These are phyloP conservation scores for Penicillium ucsense DNA, from an alignment of 495 filamentous ascomycete genomes.

Conservation along the genomic window DNA sequence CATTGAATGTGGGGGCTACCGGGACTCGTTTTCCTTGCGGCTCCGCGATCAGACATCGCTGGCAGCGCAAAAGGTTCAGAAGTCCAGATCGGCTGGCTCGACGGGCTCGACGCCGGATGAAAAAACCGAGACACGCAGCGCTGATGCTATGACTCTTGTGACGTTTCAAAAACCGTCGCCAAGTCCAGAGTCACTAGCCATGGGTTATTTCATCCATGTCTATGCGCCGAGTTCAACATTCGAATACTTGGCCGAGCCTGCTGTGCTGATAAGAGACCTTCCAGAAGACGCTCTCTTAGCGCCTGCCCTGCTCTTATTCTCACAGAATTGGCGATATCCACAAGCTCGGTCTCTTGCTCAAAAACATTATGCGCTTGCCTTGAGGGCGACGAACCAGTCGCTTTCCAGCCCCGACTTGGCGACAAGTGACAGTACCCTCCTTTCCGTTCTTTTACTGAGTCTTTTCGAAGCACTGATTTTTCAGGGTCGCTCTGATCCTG, in stretches of 20 bases:
- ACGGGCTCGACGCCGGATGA: too few relatives aligned
- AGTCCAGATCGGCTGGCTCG: neutral
- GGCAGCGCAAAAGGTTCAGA: neutral
- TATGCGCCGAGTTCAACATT: neutral
- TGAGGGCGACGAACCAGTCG: neutral
- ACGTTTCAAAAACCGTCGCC: neutral
- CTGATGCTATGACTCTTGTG: too few relatives aligned
- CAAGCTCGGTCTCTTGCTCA: neutral
- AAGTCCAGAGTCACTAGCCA: neutral
- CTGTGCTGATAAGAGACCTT: neutral
- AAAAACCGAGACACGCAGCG: too few relatives aligned
- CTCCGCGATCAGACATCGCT: slow-evolving; percentile 1
- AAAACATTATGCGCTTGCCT: neutral
- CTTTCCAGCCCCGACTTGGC: neutral
- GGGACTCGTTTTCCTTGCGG: neutral
- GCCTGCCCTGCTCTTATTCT: neutral
- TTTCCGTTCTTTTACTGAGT: neutral
- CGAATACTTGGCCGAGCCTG: neutral
- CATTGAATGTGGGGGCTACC: neutral
- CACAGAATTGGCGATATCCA: neutral
- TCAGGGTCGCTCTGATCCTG: neutral
- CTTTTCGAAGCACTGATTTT: neutral
- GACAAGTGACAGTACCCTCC: neutral
- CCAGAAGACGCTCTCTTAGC: neutral
- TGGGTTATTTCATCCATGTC: neutral